These are phyloP conservation scores for Actinomortierella wolfii DNA, from an alignment of 371 early-diverging fungal genomes.

Conservation along the genomic window DNA sequence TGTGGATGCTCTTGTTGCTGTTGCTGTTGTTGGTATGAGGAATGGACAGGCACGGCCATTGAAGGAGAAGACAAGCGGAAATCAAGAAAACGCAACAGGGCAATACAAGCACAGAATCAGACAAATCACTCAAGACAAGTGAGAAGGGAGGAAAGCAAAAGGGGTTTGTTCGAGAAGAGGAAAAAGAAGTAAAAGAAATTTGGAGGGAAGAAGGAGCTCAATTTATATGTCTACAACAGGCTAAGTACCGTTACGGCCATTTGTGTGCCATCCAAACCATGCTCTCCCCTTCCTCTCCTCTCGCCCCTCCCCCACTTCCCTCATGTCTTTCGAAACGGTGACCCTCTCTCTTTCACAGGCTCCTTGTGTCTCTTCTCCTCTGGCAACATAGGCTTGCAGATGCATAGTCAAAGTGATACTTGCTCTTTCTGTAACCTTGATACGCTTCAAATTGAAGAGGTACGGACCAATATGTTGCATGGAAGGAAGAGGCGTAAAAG, in stretches of 20 bases:
- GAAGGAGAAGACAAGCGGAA: too few relatives aligned
- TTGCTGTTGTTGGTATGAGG: conserved; percentile 13
- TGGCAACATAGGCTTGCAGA: neutral
- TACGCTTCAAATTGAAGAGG: neutral
- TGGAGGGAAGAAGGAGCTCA: too few relatives aligned
- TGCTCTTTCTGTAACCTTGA: too few relatives aligned
- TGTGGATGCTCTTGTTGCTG: neutral
- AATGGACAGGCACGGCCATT: conserved; percentile 37
- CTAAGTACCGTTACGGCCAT: neutral
- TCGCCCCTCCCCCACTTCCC: neutral
- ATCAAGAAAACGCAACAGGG: too few relatives aligned
- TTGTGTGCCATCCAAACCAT: neutral
- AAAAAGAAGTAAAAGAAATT: too few relatives aligned
- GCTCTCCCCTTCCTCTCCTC: neutral
- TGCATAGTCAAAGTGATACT: neutral
- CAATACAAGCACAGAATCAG: too few relatives aligned
- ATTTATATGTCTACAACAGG: too few relatives aligned
- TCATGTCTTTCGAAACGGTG: neutral
- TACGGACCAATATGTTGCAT: too few relatives aligned
- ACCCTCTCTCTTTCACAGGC: conserved; percentile 5
- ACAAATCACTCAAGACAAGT: conserved; percentile 7
- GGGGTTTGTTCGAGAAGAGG: too few relatives aligned
- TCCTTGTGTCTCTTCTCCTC: conserved; percentile 4
- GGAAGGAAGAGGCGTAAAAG: neutral
- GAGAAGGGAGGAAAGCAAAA: neutral